A percentile compares a stretch with the other conserved stretches of the same genome.
Conservation (phyloP, 169 alveolate species). For the Eimeria tenella region DNA sequence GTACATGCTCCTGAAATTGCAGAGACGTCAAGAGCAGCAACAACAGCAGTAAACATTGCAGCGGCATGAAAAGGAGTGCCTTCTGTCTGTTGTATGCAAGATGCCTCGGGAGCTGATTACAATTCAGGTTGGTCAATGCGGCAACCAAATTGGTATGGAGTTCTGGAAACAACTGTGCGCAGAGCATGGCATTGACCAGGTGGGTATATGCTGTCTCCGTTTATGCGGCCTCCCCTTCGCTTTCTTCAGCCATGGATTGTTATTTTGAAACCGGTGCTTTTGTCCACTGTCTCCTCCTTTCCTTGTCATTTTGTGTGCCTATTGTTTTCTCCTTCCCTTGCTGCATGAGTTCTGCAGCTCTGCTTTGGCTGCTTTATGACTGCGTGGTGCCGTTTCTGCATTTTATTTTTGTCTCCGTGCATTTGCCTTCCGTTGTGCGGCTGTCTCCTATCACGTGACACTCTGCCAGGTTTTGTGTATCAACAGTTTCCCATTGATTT, state of each 20-base stretch:
- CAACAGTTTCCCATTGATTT: too few species aligned
- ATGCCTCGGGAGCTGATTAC: slow-evolving; percentile 99
- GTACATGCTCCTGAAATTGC: not conserved
- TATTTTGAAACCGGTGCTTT: not conserved
- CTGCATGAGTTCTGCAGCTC: not conserved
- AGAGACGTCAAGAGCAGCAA: not conserved
- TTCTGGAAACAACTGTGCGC: slow-evolving; percentile 99
- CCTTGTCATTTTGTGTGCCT: not conserved
- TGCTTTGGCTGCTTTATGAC: not conserved
- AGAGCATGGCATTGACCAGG: slow-evolving; percentile 97
- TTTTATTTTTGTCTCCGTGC: not conserved
- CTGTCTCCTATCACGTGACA: too few species aligned
- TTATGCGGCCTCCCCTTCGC: not conserved
- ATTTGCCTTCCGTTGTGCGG: too few species aligned
- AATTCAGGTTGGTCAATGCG: slow-evolving; percentile 99
- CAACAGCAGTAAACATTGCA: not conserved
- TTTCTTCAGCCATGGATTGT: not conserved
- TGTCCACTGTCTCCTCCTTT: not conserved
- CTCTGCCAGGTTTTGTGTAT: too few species aligned
- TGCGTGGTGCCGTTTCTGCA: not conserved
- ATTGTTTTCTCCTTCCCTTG: not conserved
- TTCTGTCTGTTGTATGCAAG: not conserved
- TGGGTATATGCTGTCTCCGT: not conserved
- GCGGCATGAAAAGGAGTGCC: not conserved
- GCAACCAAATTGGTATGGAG: slow-evolving; percentile 99